phyloP scores from a whole-genome alignment of 139 green algal genomes.

The Pedinophyceae sp. region DNA sequence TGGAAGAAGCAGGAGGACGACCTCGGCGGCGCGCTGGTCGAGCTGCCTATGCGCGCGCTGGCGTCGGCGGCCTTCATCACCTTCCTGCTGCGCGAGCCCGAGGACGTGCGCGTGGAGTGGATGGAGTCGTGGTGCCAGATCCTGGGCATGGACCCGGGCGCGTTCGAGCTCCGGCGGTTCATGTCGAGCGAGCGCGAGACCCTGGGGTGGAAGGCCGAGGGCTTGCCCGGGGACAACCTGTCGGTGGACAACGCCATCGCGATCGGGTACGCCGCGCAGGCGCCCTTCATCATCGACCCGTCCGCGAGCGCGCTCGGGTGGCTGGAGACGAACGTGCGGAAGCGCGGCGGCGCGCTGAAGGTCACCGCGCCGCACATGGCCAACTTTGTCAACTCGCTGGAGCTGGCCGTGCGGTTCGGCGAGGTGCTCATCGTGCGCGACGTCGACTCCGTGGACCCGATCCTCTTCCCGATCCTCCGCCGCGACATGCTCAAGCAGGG shows the following conservation, averaged over 20 bases:
- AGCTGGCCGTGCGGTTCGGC: slow-evolving; percentile 67
- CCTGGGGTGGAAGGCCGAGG: slow-evolving; percentile 57
- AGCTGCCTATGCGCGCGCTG: slow-evolving; percentile 29
- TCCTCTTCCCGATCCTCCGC: slow-evolving; percentile 49
- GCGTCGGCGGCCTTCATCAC: slow-evolving; percentile 42
- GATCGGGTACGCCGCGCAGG: slow-evolving; percentile 27
- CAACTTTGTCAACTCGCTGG: slow-evolving; percentile 48
- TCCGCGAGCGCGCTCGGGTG: slow-evolving; percentile 41
- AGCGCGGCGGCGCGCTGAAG: slow-evolving; percentile 16
- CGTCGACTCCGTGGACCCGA: slow-evolving; percentile 48
- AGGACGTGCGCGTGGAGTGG: slow-evolving; percentile 21
- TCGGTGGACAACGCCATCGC: slow-evolving; percentile 50
- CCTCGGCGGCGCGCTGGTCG: slow-evolving; percentile 22
- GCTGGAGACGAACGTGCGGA: slow-evolving; percentile 34
- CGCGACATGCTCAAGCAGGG: slow-evolving; percentile 36
- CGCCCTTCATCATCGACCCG: slow-evolving; percentile 60
- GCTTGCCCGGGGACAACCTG: slow-evolving; percentile 44
- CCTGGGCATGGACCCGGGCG: slow-evolving; percentile 7
- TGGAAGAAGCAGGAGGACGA: slow-evolving; percentile 37
- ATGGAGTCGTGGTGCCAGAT: slow-evolving; percentile 12
- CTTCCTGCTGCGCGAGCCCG: slow-evolving; percentile 34
- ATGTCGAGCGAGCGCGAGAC: slow-evolving; percentile 49
- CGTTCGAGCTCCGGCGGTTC: slow-evolving; percentile 39
- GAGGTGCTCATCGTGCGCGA: slow-evolving; percentile 57
- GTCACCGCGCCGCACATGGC: slow-evolving; percentile 31